A percentile compares a stretch with the other conserved stretches of the same genome.
Evolutionary conservation across 176 grass and related monocot species (phyloP).

Genomic region (Musa troglodytarum): DNA sequence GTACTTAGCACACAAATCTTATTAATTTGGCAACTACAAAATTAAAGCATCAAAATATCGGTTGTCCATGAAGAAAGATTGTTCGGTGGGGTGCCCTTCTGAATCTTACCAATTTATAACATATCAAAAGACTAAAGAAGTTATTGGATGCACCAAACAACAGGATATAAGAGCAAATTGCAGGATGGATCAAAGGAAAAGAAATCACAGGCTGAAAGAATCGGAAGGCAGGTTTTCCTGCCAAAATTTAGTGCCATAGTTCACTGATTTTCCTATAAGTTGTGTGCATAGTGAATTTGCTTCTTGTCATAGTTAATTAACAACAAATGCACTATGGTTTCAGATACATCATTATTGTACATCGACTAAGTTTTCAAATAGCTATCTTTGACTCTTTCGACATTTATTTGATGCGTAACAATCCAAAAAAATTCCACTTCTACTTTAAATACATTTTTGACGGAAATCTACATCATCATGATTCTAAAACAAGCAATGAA

Average conservation of each 20-base stretch:
- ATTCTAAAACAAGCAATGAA: neutral
- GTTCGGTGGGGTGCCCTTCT: no score
- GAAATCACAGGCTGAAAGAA: neutral
- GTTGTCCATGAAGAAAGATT: no score
- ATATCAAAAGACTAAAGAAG: no score
- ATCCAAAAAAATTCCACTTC: neutral
- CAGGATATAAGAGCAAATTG: neutral
- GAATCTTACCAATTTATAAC: no score
- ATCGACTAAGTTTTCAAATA: neutral
- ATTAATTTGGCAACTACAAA: neutral
- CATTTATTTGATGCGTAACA: neutral
- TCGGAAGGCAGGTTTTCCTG: neutral
- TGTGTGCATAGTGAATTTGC: neutral
- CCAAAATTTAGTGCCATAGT: neutral
- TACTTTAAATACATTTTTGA: neutral
- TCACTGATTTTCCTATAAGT: neutral
- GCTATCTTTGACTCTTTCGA: neutral
- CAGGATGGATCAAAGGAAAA: neutral
- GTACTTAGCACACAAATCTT: neutral
- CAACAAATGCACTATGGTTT: neutral
- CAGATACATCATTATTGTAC: neutral
- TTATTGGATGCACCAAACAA: no score
- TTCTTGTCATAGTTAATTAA: neutral
- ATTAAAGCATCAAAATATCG: no score
- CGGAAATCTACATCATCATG: neutral